Conservation (phyloP, 257 asterid genomes). For the Eucommia ulmoides region DNA sequence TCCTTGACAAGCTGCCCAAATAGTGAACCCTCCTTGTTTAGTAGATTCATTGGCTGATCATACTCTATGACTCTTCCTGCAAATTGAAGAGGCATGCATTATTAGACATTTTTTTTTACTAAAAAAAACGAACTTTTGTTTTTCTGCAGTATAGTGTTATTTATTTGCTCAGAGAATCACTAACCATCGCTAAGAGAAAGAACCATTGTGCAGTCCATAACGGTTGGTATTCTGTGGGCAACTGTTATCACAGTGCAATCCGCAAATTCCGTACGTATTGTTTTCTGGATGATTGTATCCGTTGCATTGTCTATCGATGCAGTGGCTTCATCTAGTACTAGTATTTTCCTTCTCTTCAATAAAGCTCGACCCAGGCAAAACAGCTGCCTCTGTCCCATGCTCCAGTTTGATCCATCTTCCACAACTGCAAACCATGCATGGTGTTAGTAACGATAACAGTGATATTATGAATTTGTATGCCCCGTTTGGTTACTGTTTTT, state of each 20-base stretch:
- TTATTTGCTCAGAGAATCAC: not conserved
- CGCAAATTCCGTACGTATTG: slow-evolving; percentile 15
- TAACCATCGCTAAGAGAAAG: slow-evolving; percentile 28
- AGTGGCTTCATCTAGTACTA: slow-evolving; percentile 30
- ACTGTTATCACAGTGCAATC: slow-evolving; percentile 28
- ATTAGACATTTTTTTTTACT: no score
- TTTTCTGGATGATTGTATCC: slow-evolving; percentile 19
- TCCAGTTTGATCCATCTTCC: slow-evolving; percentile 31
- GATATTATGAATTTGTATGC: no score
- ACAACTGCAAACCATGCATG: slow-evolving; percentile 17
- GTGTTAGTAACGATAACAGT: no score
- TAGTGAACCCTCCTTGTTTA: slow-evolving; percentile 15
- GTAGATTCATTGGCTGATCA: slow-evolving; percentile 21
- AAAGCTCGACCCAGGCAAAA: slow-evolving; percentile 26
- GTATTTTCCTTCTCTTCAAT: slow-evolving; percentile 20
- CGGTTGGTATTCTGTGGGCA: slow-evolving; percentile 32
- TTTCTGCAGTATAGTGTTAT: not conserved
- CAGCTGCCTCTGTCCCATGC: slow-evolving; percentile 31
- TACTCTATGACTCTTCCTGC: slow-evolving; percentile 24
- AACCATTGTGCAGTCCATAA: slow-evolving; percentile 27
- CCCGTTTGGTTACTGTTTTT: no score
- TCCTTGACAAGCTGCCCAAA: slow-evolving; percentile 30
- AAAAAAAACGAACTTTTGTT: no score
- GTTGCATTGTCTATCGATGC: slow-evolving; percentile 33
- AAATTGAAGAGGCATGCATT: not conserved